Evolutionary conservation across 495 filamentous ascomycete genomes (phyloP).

Genomic region (Trichoderma asperelloides): DNA sequence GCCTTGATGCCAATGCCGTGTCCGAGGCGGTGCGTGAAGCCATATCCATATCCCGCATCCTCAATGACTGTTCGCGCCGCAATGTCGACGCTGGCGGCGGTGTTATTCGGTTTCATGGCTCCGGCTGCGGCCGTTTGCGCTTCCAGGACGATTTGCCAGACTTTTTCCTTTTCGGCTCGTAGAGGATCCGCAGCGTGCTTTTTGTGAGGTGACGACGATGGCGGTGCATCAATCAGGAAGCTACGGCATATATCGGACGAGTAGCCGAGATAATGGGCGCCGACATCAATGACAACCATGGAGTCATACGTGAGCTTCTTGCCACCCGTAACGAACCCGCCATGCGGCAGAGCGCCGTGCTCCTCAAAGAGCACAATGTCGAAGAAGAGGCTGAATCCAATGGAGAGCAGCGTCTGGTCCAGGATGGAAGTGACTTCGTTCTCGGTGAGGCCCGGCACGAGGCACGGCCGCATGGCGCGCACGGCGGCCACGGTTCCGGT

Average conservation of each 20-base stretch:
- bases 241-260: slow-evolving; percentile 50
- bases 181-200: neutral
- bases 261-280: slow-evolving; percentile 47
- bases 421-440: slow-evolving; percentile 40
- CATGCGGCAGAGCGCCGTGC: slow-evolving; percentile 45
- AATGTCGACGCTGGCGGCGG: slow-evolving; percentile 43
- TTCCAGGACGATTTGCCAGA: slow-evolving; percentile 43
- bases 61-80: slow-evolving; percentile 43
- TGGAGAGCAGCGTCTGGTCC: slow-evolving; percentile 37
- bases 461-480: slow-evolving; percentile 43
- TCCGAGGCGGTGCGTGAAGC: slow-evolving; percentile 48
- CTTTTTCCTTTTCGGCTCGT: slow-evolving; percentile 34
- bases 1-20: slow-evolving; percentile 53
- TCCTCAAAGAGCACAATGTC: slow-evolving; percentile 51
- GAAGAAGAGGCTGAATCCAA: slow-evolving; percentile 44
- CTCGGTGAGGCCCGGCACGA: slow-evolving; percentile 41
- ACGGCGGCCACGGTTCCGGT: slow-evolving; percentile 49
- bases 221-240: slow-evolving; percentile 33
- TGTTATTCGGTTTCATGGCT: slow-evolving; percentile 33
- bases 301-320: slow-evolving; percentile 40
- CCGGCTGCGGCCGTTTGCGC: slow-evolving; percentile 40
- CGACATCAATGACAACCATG: slow-evolving; percentile 49
- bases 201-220: neutral
- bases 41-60: slow-evolving; percentile 39
- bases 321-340: slow-evolving; percentile 38